Evolutionary conservation across 2,329 filamentous ascomycete genomes (phyloP), one percentile per base, ranked within the genome.

Genomic region (Colletotrichum musae): DNA sequence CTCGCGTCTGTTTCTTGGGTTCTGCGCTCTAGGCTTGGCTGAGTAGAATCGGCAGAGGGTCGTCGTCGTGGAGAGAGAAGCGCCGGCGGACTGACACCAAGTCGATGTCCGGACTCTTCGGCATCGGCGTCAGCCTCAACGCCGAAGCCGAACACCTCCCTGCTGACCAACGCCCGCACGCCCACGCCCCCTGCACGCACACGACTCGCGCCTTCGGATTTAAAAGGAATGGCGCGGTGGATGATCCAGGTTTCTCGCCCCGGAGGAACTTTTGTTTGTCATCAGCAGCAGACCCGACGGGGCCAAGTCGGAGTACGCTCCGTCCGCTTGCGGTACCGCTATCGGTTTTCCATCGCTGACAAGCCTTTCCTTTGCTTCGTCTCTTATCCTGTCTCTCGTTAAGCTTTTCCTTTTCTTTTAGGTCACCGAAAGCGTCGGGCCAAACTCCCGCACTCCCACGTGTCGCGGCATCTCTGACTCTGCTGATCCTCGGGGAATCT

Each of bases 21-120:
- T n/a, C 45, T 47, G 45, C 45, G 45, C 15, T 47, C 18, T 47
- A 36, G 32, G 45, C 45, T n/a, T 50, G 21, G 47, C 47, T 41
- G 16, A 39, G 18, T 10, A 10, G 10, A 36, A 10, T 36, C 32
- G 32, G 9, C 9, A 36, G 32, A 36, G 32, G 32, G 32, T 36
- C 32, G 32, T 36, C 10, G 13, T 12, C 28, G 21, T 28, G 13
- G 18, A 64, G 18, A 18, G 18, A 13, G 50, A 48, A 45, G 39
- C 43, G 54, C 18, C 47, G 52, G 58, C 58, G 36, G 58, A 61
- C 48, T 50, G 48, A 53, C 47, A 51, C 52, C 41, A 53, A 43
- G 60, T 68, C 53, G 53, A 65, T 65, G 53, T 12, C 28, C 53
- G 13, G 48, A 43, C 6, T 4, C 13, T 13, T 69, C 66, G 62